Evolutionary conservation across 2,329 filamentous ascomycete species (phyloP), one percentile per base, ranked within the genome.

Genomic region (Coleophoma crateriformis): DNA sequence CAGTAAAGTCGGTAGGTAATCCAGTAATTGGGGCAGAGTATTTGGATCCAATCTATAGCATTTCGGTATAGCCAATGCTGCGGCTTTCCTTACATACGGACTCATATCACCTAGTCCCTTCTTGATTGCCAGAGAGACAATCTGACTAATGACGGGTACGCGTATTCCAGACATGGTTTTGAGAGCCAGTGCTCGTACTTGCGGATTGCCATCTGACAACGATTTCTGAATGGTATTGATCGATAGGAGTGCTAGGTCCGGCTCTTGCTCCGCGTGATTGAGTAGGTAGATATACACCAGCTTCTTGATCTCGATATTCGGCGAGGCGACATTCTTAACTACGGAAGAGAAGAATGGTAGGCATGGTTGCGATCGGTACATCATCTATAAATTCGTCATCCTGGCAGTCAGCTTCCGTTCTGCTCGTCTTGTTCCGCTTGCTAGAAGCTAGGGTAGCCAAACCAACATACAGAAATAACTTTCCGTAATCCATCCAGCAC

Each of bases 181-280:
- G 54, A 99, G 77, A 0, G 94, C 94, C 62, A 99, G 85, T 19
- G 92, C 90, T 58, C 94, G 85, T 17, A 96, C 84, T 64, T 95
- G 88, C 1, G 94, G 89, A 66, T 91, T 96, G 50, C 85, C 77
- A 69, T 99, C 94, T 20, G 90, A 95, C 51, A 99, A 81, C 10
- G 92, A 96, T 70, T 96, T 97, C 66, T 99, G 94, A 60, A 99
- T 97, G 7, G 94, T 95, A 71, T 99, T 99, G 78, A 99, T 96
- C 51, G 91, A 96, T 41, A 99, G 79, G 35, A 99, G 79, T 17
- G 94, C 91, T 42, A 96, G 87, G 69, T 99, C 94, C 50, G 92
- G 94, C 64, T 97, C 94, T 56, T 90, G 84, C 67, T 97, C 94
- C 67, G 94, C 94, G 77, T 99, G 91, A 66, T 95, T 89, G 53